Evolutionary conservation across 371 early-diverging fungal genomes (phyloP).

Genomic region (Apophysomyces sp.): DNA sequence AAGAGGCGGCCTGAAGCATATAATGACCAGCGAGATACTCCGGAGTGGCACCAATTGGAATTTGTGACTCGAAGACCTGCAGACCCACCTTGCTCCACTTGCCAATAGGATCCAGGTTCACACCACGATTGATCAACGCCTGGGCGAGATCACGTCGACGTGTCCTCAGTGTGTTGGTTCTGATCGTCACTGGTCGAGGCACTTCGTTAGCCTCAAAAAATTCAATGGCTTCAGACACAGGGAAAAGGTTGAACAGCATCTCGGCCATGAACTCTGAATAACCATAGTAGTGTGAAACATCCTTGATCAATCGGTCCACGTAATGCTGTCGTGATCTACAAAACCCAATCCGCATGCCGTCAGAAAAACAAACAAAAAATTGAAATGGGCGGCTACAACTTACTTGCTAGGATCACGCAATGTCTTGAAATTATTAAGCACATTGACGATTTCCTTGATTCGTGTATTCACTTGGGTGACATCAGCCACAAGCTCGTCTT

Average conservation of each 20-base stretch:
- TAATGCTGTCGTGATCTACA: conserved; percentile 79
- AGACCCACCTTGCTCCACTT: conserved; percentile 93
- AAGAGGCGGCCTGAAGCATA: conserved; percentile 98
- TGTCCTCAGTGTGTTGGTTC: conserved; percentile 96
- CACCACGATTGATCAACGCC: conserved; percentile 93
- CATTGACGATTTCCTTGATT: conserved; percentile 86
- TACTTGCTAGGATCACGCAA: conserved; percentile 74
- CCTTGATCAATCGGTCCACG: conserved; percentile 82
- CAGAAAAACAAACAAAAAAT: neutral
- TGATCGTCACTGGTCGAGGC: conserved; percentile 95
- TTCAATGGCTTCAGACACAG: conserved; percentile 90
- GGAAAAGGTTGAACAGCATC: conserved; percentile 90
- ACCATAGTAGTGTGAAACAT: conserved; percentile 90
- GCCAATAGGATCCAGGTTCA: conserved; percentile 97
- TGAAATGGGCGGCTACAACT: too few relatives aligned
- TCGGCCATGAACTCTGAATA: conserved; percentile 95
- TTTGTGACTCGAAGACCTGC: conserved; percentile 89
- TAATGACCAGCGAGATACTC: conserved; percentile 99
- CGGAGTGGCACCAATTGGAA: conserved; percentile 97
- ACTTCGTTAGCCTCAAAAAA: conserved; percentile 99
- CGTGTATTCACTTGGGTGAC: conserved; percentile 76
- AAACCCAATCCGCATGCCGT: neutral
- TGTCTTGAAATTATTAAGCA: conserved; percentile 85
- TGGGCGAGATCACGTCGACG: conserved; percentile 95
- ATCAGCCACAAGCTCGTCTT: conserved; percentile 64